phyloP scores from a whole-genome alignment of 1,284 basidiomycete genomes.

The Ustilago crameri region DNA sequence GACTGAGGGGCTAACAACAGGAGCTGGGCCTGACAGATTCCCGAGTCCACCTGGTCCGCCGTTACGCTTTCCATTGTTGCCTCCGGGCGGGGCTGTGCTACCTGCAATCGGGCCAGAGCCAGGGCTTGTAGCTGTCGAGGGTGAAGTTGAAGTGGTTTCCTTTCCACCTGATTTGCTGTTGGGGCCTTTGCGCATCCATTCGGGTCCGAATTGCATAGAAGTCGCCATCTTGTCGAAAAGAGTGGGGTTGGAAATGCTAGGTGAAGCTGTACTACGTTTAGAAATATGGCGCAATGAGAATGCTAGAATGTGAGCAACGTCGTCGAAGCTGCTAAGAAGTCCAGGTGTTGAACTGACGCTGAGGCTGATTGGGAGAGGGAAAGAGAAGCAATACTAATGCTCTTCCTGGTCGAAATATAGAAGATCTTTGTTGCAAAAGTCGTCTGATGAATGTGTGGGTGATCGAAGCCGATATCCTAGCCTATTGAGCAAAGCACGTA shows the following conservation, averaged over 20 bases:
- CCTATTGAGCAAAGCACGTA: too few relatives aligned
- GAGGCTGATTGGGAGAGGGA: not conserved
- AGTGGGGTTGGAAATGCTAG: not conserved
- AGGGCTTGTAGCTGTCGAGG: slow-evolving; percentile 31
- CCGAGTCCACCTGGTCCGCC: slow-evolving; percentile 37
- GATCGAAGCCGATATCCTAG: not conserved
- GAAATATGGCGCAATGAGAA: slow-evolving; percentile 6
- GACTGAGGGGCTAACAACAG: slow-evolving; percentile 41
- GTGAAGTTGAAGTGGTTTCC: slow-evolving; percentile 18
- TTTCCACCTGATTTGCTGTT: slow-evolving; percentile 45
- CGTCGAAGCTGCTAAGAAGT: too few relatives aligned
- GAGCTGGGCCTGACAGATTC: slow-evolving; percentile 34
- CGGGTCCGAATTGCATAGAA: slow-evolving; percentile 64
- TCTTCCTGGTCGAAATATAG: not conserved
- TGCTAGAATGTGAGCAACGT: slow-evolving; percentile 8
- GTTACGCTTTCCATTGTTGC: slow-evolving; percentile 29
- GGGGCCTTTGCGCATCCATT: slow-evolving; percentile 66
- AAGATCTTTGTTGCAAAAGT: not conserved
- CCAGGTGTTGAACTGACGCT: too few relatives aligned
- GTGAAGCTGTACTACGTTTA: not conserved
- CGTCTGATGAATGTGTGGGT: not conserved
- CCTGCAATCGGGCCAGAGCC: slow-evolving; percentile 20
- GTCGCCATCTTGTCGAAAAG: slow-evolving; percentile 50
- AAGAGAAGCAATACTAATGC: not conserved
- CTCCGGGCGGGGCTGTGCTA: slow-evolving; percentile 13